These are phyloP conservation scores for Heritiera fomes DNA, from an alignment of 345 rosid genomes.

Conservation along the genomic window DNA sequence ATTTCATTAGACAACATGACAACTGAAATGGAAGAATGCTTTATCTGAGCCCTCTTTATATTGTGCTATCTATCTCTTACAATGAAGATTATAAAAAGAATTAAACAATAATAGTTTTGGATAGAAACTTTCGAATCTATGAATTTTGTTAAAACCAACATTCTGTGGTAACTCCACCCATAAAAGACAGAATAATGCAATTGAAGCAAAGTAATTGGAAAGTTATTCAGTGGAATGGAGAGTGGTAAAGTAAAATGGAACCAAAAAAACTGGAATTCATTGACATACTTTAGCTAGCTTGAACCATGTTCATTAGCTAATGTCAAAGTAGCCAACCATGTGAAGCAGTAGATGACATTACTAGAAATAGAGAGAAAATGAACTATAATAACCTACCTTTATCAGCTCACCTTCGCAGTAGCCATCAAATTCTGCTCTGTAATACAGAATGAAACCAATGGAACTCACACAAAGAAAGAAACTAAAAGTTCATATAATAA, in stretches of 20 bases:
- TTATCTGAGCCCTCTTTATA: not conserved
- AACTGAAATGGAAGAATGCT: not conserved
- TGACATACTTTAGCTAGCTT: not conserved
- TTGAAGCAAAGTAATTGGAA: not conserved
- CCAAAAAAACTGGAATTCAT: conserved; percentile 3
- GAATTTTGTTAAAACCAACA: not conserved
- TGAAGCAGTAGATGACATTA: not conserved
- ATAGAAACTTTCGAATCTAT: not conserved
- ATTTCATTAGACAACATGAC: not conserved
- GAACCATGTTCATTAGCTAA: not conserved
- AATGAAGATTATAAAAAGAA: not conserved
- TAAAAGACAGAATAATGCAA: conserved; percentile 3
- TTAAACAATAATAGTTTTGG: not conserved
- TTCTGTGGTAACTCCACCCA: not conserved
- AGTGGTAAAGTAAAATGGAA: not conserved
- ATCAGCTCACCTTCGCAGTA: conserved; percentile 94
- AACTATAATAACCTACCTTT: conserved; percentile 50
- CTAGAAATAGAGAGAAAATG: not conserved
- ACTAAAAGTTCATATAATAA: conserved; percentile 4
- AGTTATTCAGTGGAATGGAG: not conserved
- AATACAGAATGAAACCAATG: conserved; percentile 26
- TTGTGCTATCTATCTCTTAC: not conserved
- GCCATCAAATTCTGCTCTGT: conserved; percentile 94
- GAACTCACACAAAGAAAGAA: conserved; percentile 25
- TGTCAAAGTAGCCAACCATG: not conserved